phyloP scores from a whole-genome alignment of 257 asterid genomes.

The Thymus quinquecostatus region DNA sequence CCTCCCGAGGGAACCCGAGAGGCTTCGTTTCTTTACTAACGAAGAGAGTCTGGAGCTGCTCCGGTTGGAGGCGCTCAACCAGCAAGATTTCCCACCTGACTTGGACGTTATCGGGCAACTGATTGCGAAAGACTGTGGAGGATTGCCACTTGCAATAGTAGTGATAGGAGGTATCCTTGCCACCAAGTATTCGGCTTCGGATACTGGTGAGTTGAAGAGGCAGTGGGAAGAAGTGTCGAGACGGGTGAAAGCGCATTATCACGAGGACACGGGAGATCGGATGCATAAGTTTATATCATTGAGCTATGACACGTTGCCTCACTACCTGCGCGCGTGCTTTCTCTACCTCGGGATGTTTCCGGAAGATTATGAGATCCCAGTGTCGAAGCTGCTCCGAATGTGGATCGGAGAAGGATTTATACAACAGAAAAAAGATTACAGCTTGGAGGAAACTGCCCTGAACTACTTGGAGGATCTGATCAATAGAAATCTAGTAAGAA shows the following conservation, averaged over 20 bases:
- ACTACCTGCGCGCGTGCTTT: slow-evolving; percentile 13
- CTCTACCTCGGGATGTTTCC: slow-evolving; percentile 22
- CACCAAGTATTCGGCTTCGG: not conserved
- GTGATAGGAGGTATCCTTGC: slow-evolving; percentile 1
- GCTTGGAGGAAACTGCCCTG: slow-evolving; percentile 17
- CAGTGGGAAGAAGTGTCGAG: not conserved
- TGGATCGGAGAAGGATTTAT: slow-evolving; percentile 27
- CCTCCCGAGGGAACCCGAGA: not conserved
- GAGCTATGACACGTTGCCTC: slow-evolving; percentile 21
- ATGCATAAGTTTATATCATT: not conserved
- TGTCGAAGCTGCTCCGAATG: not conserved
- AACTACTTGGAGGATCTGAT: slow-evolving; percentile 12
- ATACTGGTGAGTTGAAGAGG: not conserved
- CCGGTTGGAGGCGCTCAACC: not conserved
- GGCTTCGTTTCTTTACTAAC: not conserved
- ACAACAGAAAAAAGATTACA: not conserved
- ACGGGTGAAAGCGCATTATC: not conserved
- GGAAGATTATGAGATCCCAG: not conserved
- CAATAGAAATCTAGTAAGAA: slow-evolving; percentile 16
- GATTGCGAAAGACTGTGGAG: not conserved
- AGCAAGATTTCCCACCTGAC: not conserved
- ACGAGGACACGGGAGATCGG: not conserved
- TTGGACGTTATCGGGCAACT: not conserved
- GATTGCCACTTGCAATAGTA: not conserved
- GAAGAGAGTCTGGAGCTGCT: not conserved